Conservation (phyloP, 768 basidiomycete genomes). For the Kwoniella pini region DNA sequence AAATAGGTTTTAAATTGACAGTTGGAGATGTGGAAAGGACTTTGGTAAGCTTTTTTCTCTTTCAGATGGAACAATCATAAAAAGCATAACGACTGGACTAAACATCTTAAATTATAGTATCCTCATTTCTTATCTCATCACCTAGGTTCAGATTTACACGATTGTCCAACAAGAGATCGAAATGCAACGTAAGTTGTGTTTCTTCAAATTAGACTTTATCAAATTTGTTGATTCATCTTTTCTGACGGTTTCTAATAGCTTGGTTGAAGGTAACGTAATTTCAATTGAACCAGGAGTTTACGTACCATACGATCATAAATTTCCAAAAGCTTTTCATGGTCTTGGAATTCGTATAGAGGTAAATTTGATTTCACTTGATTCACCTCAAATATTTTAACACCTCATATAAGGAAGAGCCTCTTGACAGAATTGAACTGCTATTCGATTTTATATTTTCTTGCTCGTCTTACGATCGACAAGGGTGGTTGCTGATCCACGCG, state of each 20-base stretch:
- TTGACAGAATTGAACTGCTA: neutral
- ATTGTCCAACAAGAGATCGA: slow-evolving; percentile 60
- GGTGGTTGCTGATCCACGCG: neutral
- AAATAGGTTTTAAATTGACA: slow-evolving; percentile 70
- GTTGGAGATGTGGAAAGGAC: slow-evolving; percentile 66
- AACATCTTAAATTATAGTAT: slow-evolving; percentile 57
- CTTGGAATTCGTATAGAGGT: slow-evolving; percentile 92
- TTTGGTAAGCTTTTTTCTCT: slow-evolving; percentile 55
- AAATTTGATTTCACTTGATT: slow-evolving; percentile 24
- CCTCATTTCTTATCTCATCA: slow-evolving; percentile 92
- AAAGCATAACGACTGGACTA: no score
- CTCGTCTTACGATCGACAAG: neutral
- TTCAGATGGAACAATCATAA: no score
- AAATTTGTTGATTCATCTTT: no score
- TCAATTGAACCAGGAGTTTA: slow-evolving; percentile 87
- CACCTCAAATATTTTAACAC: no score
- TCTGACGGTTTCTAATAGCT: slow-evolving; percentile 50
- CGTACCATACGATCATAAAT: slow-evolving; percentile 74
- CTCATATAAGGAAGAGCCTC: no score
- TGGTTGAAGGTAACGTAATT: slow-evolving; percentile 83
- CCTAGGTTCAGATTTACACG: slow-evolving; percentile 92
- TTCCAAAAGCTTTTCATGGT: slow-evolving; percentile 85
- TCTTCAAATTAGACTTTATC: neutral
- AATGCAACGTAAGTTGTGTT: slow-evolving; percentile 49
- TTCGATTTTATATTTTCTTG: neutral